These are phyloP conservation scores for Eimeria maxima DNA, from an alignment of 169 alveolate species.

Conservation along the genomic window DNA sequence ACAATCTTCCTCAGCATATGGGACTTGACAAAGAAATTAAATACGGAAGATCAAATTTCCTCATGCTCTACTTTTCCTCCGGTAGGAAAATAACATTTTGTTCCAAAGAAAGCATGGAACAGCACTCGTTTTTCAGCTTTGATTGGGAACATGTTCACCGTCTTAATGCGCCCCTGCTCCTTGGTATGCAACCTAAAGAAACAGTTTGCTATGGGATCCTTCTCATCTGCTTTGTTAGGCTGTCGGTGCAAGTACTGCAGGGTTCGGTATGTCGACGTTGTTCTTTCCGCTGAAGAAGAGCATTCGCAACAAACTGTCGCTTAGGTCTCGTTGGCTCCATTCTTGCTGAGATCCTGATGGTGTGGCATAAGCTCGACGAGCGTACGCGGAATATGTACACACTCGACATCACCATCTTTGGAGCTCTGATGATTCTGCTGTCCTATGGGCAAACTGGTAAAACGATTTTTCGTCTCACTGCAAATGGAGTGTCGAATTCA, in stretches of 20 bases:
- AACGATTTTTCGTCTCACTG: not conserved
- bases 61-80: constrained; percentile 71
- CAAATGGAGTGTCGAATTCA: not conserved
- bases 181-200: constrained; percentile 35
- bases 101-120: not conserved
- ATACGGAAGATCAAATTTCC: constrained; percentile 64
- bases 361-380: constrained; percentile 79
- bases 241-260: constrained; percentile 81
- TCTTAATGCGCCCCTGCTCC: constrained; percentile 78
- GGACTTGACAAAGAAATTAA: constrained; percentile 67
- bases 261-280: constrained; percentile 57
- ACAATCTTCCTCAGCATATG: constrained; percentile 40
- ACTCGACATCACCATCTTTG: constrained; percentile 58
- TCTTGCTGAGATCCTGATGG: constrained; percentile 70
- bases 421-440: constrained; percentile 65
- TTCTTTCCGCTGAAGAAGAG: not conserved
- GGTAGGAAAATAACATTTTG: constrained; percentile 1
- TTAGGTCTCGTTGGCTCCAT: constrained; percentile 74
- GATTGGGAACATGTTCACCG: constrained; percentile 74
- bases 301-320: not conserved
- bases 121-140: constrained; percentile 41
- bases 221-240: constrained; percentile 34
- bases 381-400: constrained; percentile 55
- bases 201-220: not conserved
- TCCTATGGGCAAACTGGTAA: constrained; percentile 79